Base-by-base conservation (phyloP, 768 basidiomycete species). In the Rossbeevera mucosa region DNA sequence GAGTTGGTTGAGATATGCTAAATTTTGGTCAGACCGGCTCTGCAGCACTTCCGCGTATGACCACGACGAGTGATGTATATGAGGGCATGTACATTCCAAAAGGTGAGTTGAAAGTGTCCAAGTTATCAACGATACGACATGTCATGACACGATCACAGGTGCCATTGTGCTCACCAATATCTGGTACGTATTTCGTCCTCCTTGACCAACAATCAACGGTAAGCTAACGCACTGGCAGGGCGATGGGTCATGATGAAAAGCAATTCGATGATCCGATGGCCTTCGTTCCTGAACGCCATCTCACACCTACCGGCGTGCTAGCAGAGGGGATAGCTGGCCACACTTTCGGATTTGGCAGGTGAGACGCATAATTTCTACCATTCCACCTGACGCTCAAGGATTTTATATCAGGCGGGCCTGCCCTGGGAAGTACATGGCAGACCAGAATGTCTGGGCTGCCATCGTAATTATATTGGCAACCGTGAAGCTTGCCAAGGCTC, bases 231-330 rank as follows among this genome's bases (percentile, higher is more conserved):
- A n/a, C n/a, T n/a, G n/a, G n/a, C 26, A 78, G 76, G 74, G 73
- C 68, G 7, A 74, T 77, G 38, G 69, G 76, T 14, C 81, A 80
- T 51, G 79, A 84, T 59, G 73, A 75, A 46, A 62, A 58, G 2
- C 65, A 71, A 36, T 85, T 81, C 64, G 75, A 76, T 7, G 73
- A 83, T 29, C 76, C 83, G 7, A 72, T 73, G 50, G 57, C 58
- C 7, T 83, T 83, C 68, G 71, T 74, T n/a, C 83, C 85, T 7
- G 79, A 82, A 54, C 73, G 83, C 36, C 82, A 79, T 66, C 59
- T 85, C n/a, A 57, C 55, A 5, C 1, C 54, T 1, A 21, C 49
- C 1, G 64, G 63, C 9, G 44, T 42, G 14, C 44, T 65, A 20
- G 40, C 28, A 1, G 52, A 59, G 14, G 57, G 30, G 2, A 22